Percentiles rank a stretch among this genome's conserved stretches.
These are phyloP conservation scores for Syzygium syzygioides DNA, from an alignment of 441 rosid genomes.

Conservation along the genomic window DNA sequence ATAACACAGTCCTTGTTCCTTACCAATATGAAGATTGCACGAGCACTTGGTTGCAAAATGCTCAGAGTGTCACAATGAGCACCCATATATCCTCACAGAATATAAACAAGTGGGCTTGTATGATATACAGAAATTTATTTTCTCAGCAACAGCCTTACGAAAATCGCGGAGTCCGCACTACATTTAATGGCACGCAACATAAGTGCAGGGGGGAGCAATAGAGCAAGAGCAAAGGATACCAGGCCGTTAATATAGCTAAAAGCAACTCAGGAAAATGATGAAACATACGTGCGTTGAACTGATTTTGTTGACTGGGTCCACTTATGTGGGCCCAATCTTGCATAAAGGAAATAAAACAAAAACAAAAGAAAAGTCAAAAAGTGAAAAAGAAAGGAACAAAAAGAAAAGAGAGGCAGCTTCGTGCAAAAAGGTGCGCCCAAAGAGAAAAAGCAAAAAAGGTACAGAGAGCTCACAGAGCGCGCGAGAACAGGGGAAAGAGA, in stretches of 20 bases:
- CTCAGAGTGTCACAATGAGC: neutral
- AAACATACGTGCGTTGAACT: neutral
- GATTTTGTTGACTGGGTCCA: too few relatives aligned
- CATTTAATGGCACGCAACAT: neutral
- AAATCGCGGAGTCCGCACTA: neutral
- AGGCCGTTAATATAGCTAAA: neutral
- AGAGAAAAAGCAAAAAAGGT: too few relatives aligned
- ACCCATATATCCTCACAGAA: neutral
- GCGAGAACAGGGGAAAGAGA: too few relatives aligned
- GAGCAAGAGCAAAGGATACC: neutral
- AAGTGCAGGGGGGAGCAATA: neutral
- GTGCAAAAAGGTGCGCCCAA: too few relatives aligned
- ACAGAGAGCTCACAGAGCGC: too few relatives aligned
- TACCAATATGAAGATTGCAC: too few relatives aligned
- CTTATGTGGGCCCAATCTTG: too few relatives aligned
- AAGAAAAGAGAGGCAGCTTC: too few relatives aligned
- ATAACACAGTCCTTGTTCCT: neutral
- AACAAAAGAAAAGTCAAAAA: too few relatives aligned
- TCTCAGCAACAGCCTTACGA: neutral
- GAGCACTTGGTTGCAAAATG: neutral
- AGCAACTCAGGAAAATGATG: neutral
- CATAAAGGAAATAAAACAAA: too few relatives aligned
- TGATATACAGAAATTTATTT: neutral
- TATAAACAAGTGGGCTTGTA: neutral
- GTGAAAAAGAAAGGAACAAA: too few relatives aligned